Percentiles rank a stretch among this genome's conserved stretches.
Evolutionary conservation across 768 basidiomycete genomes (phyloP).

Genomic region (Asterophora lycoperdoides): DNA sequence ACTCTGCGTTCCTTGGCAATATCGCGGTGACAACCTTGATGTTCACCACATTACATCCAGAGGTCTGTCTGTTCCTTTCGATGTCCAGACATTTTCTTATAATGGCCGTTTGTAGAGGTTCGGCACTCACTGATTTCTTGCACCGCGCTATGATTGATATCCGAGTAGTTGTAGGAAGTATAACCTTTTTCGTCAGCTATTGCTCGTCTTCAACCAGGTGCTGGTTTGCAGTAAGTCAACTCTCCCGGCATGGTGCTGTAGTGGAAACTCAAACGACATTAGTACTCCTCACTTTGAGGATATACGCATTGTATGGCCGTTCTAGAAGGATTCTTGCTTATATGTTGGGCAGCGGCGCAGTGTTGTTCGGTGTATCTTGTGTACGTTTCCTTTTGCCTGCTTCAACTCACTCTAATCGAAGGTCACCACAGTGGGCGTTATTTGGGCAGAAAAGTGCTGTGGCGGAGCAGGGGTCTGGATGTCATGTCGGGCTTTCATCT

Average conservation of each 20-base stretch:
- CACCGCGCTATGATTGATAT: background rate
- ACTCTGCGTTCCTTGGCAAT: constrained; percentile 40
- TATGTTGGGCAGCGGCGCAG: constrained; percentile 28
- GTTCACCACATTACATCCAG: constrained; percentile 22
- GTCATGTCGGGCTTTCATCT: constrained; percentile 29
- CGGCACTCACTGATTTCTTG: background rate
- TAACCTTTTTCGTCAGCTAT: constrained; percentile 35
- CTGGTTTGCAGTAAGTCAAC: constrained; percentile 39
- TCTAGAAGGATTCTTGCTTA: constrained; percentile 33
- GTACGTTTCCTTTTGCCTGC: constrained; percentile 27
- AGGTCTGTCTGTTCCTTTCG: constrained; percentile 16
- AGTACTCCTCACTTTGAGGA: constrained; percentile 45
- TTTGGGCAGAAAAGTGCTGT: constrained; percentile 32
- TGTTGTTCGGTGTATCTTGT: constrained; percentile 27
- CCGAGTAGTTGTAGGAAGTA: constrained; percentile 36
- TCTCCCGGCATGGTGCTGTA: background rate
- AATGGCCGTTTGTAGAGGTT: constrained; percentile 11
- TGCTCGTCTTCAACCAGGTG: constrained; percentile 41
- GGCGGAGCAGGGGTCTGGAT: constrained; percentile 25
- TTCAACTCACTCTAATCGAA: background rate
- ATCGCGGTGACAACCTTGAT: constrained; percentile 27
- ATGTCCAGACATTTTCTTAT: background rate
- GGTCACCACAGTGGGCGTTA: constrained; percentile 36
- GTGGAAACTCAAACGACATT: background rate
- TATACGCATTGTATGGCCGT: constrained; percentile 46